phyloP scores from a whole-genome alignment of 331 rosid species.

The Acacia concinna region DNA sequence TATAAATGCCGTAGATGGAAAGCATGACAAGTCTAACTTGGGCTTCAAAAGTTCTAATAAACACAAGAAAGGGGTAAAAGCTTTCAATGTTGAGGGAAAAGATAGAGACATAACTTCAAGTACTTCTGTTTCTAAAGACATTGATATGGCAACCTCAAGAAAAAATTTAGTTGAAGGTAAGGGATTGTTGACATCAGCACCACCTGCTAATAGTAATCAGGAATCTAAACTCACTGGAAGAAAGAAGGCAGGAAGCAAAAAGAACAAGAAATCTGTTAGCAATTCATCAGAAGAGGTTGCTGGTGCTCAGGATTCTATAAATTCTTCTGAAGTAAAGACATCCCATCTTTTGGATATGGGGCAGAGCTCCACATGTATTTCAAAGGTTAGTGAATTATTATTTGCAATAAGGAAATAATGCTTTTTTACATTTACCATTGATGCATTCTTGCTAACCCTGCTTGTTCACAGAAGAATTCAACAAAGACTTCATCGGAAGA shows the following conservation, averaged over 20 bases:
- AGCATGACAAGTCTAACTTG: conserved; percentile 12
- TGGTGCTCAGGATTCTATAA: conserved; percentile 33
- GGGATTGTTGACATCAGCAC: conserved; percentile 19
- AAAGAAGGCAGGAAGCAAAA: conserved; percentile 50
- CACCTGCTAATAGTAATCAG: conserved; percentile 28
- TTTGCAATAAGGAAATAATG: conserved; percentile 1
- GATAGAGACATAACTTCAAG: conserved; percentile 28
- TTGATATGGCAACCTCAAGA: conserved; percentile 29
- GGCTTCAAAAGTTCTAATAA: conserved; percentile 17
- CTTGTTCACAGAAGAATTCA: conserved; percentile 51
- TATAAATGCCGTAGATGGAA: conserved; percentile 22
- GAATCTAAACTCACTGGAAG: conserved; percentile 40
- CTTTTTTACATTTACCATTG: conserved; percentile 22
- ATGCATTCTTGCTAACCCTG: conserved; percentile 45
- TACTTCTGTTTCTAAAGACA: conserved; percentile 35
- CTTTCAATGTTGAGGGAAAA: conserved; percentile 35
- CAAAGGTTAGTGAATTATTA: conserved; percentile 43
- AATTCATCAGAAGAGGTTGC: conserved; percentile 33
- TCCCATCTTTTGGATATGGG: conserved; percentile 28
- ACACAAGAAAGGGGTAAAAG: conserved; percentile 41
- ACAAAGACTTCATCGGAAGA: conserved; percentile 31
- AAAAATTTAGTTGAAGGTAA: conserved; percentile 33
- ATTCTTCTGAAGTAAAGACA: conserved; percentile 45
- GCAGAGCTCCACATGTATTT: conserved; percentile 14
- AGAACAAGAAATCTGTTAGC: conserved; percentile 40